Percentiles rank a stretch among this genome's conserved stretches.
Conservation (phyloP, 345 rosid genomes). For the Pseudoturritis turrita region DNA sequence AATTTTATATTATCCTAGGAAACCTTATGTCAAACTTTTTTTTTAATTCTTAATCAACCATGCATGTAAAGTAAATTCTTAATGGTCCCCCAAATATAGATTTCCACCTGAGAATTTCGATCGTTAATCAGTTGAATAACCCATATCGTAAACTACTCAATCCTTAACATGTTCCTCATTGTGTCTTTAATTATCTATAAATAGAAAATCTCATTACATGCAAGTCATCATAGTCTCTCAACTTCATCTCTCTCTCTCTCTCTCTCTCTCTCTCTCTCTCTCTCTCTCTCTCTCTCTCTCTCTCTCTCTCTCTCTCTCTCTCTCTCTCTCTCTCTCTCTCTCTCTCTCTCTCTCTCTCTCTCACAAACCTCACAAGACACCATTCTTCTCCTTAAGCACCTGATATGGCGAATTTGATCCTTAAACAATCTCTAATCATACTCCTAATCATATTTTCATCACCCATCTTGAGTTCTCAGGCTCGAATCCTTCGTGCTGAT, state of each 20-base stretch:
- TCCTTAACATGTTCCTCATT: background rate
- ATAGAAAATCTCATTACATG: constrained; percentile 5
- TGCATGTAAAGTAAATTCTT: constrained; percentile 1
- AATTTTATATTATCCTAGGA: constrained; percentile 1
- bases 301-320: background rate
- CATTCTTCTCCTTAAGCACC: background rate
- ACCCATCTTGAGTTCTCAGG: constrained; percentile 5
- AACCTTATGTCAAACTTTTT: background rate
- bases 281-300: background rate
- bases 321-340: background rate
- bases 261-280: background rate
- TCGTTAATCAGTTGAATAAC: constrained; percentile 2
- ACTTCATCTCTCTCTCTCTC: background rate
- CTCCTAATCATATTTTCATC: constrained; percentile 25
- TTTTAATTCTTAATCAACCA: background rate
- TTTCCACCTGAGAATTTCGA: constrained; percentile 19
- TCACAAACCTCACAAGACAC: background rate
- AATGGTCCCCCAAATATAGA: constrained; percentile 14
- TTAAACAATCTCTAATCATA: constrained; percentile 22
- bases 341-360: background rate
- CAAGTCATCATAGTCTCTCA: constrained; percentile 22
- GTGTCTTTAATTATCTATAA: constrained; percentile 21
- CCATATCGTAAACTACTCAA: background rate
- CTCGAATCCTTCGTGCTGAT: constrained; percentile 26
- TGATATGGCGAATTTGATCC: constrained; percentile 21